These are phyloP conservation scores for Firmiana major DNA, from an alignment of 345 rosid species.

Conservation along the genomic window DNA sequence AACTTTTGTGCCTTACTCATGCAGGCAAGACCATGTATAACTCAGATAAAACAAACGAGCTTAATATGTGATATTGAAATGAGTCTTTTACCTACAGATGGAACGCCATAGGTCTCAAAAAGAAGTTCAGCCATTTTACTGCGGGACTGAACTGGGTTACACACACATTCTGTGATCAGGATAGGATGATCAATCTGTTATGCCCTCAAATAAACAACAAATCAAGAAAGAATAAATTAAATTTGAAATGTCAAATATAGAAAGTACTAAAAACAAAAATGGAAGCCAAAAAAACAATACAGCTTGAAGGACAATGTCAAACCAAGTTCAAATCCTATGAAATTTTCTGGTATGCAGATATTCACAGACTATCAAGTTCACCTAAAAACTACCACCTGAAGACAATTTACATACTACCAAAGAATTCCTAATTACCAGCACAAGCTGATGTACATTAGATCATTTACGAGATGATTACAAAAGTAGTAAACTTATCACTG, in stretches of 20 bases:
- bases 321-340: background rate
- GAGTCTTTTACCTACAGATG: conserved; percentile 68
- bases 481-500: conserved; percentile 1
- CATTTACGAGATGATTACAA: background rate
- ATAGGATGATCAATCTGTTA: conserved; percentile 93
- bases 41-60: no score
- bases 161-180: conserved; percentile 85
- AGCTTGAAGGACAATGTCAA: conserved; percentile 5
- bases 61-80: no score
- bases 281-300: background rate
- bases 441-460: background rate
- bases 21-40: no score
- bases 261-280: background rate
- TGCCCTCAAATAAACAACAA: conserved; percentile 46
- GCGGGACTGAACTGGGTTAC: conserved; percentile 92
- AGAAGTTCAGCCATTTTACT: conserved; percentile 98
- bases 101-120: conserved; percentile 95
- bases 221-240: conserved; percentile 24
- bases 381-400: background rate
- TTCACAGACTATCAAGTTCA: background rate
- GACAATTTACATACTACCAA: background rate
- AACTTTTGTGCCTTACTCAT: no score
- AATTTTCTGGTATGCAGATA: background rate
- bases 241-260: background rate
- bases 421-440: background rate